Base-by-base conservation (phyloP, 2,329 filamentous ascomycete genomes). In the Penicillium sp. region DNA sequence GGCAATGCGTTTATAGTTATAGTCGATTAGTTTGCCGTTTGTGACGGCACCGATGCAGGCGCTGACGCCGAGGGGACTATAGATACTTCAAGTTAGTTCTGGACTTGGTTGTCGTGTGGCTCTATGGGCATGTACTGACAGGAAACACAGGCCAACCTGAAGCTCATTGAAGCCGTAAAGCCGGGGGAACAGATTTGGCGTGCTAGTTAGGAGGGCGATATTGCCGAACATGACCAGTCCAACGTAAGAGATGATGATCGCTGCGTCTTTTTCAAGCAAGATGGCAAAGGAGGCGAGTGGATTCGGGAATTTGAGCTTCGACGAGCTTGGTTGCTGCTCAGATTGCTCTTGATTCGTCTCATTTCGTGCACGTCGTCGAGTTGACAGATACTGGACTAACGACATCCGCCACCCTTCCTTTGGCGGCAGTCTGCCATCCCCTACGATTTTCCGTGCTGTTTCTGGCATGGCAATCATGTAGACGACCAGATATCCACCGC, bases 301-400 rank as follows among this genome's bases (percentile, higher is more conserved):
- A 59, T 83, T 84, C 0, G 82, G 82, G 30, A 80, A 78, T 2
- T 72, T 71, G 5, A 82, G 69, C 49, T 76, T 77, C 17, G 75
- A 71, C 10, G 70, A 68, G 7, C 66, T 63, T 60, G 58, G 65
- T 63, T 65, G 47, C 7, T 59, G 44, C 22, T 57, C 38, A 2
- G 35, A 42, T 24, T 17, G 35, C 37, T 53, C 38, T 60, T 28
- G n/a, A 37, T 65, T 57, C 5, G 61, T 53, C 10, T 42, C 8
- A 26, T 22, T 51, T 59, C 49, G 28, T 37, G 51, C 22, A 28
- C 4, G n/a, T 22, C 45, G 42, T 4, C 56, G 59, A 19, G 49
- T 53, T 22, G 45, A 45, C 33, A 60, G 51, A 59, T 62, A 70
- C 44, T 70, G 67, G 22, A 67, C 12, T 15, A 65, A 56, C 17